Conservation (phyloP, 345 rosid species). For the Camelina laxa region DNA sequence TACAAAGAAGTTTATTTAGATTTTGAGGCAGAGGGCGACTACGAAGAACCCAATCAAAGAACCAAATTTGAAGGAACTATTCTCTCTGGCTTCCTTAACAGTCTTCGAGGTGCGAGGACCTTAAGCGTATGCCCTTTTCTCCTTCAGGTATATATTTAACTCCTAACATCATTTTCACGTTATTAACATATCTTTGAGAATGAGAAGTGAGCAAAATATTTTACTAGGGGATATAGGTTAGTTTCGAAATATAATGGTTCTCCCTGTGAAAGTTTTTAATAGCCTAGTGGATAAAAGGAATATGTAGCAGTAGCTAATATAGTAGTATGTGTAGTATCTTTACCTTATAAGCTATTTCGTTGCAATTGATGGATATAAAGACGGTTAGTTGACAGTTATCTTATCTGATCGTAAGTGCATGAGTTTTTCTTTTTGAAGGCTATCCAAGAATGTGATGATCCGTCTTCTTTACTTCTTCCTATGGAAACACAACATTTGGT, state of each 20-base stretch:
- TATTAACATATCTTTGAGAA: background rate
- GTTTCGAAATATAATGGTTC: no score
- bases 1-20: slow-evolving; percentile 7
- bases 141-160: slow-evolving; percentile 13
- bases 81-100: slow-evolving; percentile 1
- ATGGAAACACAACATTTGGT: slow-evolving; percentile 45
- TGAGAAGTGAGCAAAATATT: background rate
- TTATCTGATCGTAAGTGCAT: background rate
- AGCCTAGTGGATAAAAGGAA: no score
- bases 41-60: background rate
- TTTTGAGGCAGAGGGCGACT: background rate
- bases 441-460: slow-evolving; percentile 6
- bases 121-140: slow-evolving; percentile 6
- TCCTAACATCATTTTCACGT: background rate
- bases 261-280: no score
- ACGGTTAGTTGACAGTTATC: background rate
- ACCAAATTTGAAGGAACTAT: background rate
- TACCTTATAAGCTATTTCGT: background rate
- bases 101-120: background rate
- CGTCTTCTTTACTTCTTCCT: background rate
- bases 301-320: background rate
- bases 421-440: background rate
- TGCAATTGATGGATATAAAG: background rate
- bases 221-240: background rate
- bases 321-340: background rate